Evolutionary conservation across 2,329 filamentous ascomycete genomes (phyloP).

Genomic region (Incumbomyces lentus): DNA sequence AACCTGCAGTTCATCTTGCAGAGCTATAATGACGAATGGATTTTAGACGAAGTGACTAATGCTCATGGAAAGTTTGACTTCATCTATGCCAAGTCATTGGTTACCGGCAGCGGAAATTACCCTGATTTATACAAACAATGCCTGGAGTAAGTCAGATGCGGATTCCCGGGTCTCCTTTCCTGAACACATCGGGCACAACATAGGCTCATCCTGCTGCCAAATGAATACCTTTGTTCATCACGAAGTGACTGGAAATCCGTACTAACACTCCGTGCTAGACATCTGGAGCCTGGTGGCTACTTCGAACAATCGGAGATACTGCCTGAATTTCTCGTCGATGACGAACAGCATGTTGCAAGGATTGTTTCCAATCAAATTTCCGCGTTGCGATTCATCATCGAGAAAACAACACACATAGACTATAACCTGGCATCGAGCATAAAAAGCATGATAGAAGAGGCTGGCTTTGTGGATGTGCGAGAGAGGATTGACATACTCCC

Average conservation of each 20-base stretch:
- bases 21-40: slow-evolving; percentile 28
- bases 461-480: slow-evolving; percentile 22
- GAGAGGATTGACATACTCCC: slow-evolving; percentile 20
- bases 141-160: slow-evolving; percentile 21
- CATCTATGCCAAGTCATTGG: slow-evolving; percentile 31
- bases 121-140: slow-evolving; percentile 26
- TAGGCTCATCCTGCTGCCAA: neutral
- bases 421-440: slow-evolving; percentile 3
- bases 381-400: neutral
- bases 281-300: slow-evolving; percentile 5
- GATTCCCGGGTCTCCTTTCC: no score
- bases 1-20: slow-evolving; percentile 27
- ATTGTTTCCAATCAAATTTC: neutral
- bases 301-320: slow-evolving; percentile 6
- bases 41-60: slow-evolving; percentile 19
- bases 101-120: slow-evolving; percentile 29
- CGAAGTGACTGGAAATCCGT: neutral
- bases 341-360: neutral
- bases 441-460: slow-evolving; percentile 13
- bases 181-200: neutral
- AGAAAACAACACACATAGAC: neutral
- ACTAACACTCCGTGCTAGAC: neutral
- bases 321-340: neutral
- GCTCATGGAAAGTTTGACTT: slow-evolving; percentile 30
- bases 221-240: neutral